These are phyloP conservation scores for Camelina hispida DNA, from an alignment of 345 rosid genomes.

Conservation along the genomic window DNA sequence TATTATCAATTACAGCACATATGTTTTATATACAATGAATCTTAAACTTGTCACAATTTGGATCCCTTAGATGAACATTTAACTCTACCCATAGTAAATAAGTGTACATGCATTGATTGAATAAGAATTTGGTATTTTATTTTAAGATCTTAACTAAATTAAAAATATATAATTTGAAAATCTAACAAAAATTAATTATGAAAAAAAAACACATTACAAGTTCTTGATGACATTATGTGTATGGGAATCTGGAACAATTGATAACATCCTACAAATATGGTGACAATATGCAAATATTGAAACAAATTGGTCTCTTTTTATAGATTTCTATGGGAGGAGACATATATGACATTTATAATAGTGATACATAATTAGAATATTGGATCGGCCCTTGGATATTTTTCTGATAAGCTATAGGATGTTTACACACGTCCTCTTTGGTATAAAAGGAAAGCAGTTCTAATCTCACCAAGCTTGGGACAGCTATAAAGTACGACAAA, in stretches of 20 bases:
- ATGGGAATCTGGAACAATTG: neutral
- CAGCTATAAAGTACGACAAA: constrained; percentile 41
- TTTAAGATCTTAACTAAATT: neutral
- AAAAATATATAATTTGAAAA: no score
- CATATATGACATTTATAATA: neutral
- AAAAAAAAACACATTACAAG: neutral
- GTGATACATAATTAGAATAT: constrained; percentile 3
- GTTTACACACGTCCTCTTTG: constrained; percentile 45
- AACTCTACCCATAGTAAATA: no score
- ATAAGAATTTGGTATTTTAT: neutral
- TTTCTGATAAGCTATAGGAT: constrained; percentile 13
- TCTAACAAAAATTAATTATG: no score
- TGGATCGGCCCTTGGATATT: constrained; percentile 10
- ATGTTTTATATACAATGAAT: no score
- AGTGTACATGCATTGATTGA: no score
- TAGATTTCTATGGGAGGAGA: constrained; percentile 13
- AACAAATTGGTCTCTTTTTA: constrained; percentile 12
- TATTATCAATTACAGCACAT: no score
- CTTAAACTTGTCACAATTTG: no score
- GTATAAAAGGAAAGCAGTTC: constrained; percentile 26
- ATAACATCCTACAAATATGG: neutral
- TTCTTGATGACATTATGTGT: neutral
- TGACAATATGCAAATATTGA: constrained; percentile 20
- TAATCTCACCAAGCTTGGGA: constrained; percentile 38
- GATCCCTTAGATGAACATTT: no score